Conservation (phyloP, 352 stramenopile genomes). For the Hyaloperonospora arabidopsidis region DNA sequence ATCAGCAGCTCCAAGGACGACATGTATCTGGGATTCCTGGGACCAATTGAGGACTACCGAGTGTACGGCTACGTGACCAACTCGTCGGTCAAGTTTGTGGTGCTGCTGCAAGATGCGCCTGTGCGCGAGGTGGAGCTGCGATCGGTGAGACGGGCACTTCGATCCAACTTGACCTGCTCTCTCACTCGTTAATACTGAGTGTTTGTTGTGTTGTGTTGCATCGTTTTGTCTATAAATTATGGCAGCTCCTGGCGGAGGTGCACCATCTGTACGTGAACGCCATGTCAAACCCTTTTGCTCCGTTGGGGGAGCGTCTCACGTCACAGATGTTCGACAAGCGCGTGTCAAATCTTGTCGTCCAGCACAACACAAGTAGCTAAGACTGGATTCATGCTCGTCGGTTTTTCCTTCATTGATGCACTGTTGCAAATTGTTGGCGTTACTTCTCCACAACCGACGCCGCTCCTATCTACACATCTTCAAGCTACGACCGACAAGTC, state of each 20-base stretch:
- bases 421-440: neutral
- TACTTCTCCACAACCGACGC: neutral
- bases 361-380: slow-evolving; percentile 52
- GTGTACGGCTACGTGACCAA: slow-evolving; percentile 85
- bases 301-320: slow-evolving; percentile 71
- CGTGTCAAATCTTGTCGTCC: slow-evolving; percentile 62
- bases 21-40: slow-evolving; percentile 83
- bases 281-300: slow-evolving; percentile 81
- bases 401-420: neutral
- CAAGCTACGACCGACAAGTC: slow-evolving; percentile 61
- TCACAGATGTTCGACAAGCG: slow-evolving; percentile 76
- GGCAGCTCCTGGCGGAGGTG: slow-evolving; percentile 73
- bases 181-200: neutral
- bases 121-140: slow-evolving; percentile 73
- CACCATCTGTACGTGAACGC: slow-evolving; percentile 85
- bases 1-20: slow-evolving; percentile 59
- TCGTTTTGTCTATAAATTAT: neutral
- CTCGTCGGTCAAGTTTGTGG: slow-evolving; percentile 78
- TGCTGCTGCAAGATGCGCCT: slow-evolving; percentile 64
- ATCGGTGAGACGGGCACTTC: slow-evolving; percentile 31
- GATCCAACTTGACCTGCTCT: neutral
- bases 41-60: slow-evolving; percentile 79
- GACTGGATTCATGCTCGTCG: slow-evolving; percentile 3
- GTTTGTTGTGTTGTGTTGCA: slow-evolving; percentile 5
- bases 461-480: slow-evolving; percentile 35